phyloP scores from a whole-genome alignment of 805 yeast genomes.

The Ogataea salicorniae region DNA sequence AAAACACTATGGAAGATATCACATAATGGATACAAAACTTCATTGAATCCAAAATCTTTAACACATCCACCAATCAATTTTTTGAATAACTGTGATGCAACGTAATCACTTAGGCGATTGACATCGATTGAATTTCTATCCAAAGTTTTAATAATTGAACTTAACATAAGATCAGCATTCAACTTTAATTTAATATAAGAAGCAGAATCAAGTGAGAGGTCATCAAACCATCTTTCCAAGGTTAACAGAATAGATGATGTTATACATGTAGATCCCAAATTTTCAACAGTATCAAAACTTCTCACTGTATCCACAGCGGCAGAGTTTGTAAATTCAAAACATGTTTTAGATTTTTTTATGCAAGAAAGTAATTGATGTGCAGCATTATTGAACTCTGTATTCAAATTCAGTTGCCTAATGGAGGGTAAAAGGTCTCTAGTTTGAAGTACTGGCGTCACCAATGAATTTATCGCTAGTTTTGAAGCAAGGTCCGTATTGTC shows the following conservation, averaged over 20 bases:
- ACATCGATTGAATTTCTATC: slow-evolving; percentile 35
- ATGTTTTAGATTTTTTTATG: slow-evolving; percentile 60
- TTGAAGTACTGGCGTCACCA: slow-evolving; percentile 18
- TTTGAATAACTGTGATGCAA: slow-evolving; percentile 50
- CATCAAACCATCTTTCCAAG: slow-evolving; percentile 57
- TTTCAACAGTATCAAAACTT: slow-evolving; percentile 42
- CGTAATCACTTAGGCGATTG: slow-evolving; percentile 39
- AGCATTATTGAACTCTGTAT: slow-evolving; percentile 24
- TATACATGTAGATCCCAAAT: slow-evolving; percentile 54
- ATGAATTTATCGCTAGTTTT: slow-evolving; percentile 41
- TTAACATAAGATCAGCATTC: slow-evolving; percentile 34
- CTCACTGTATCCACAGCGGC: slow-evolving; percentile 1
- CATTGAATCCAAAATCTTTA: slow-evolving; percentile 77
- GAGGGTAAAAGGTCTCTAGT: slow-evolving; percentile 14
- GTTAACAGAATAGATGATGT: slow-evolving; percentile 53
- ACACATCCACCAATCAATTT: slow-evolving; percentile 65
- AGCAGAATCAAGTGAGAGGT: slow-evolving; percentile 50
- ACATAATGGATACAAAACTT: slow-evolving; percentile 56
- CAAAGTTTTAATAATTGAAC: slow-evolving; percentile 42
- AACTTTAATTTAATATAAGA: slow-evolving; percentile 39
- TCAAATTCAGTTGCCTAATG: slow-evolving; percentile 19
- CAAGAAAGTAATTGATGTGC: slow-evolving; percentile 32
- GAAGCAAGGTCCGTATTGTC: slow-evolving; percentile 30
- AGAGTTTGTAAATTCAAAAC: slow-evolving; percentile 40
- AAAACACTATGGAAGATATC: slow-evolving; percentile 62